Evolutionary conservation across 306 rosid species (phyloP).

Genomic region (Medicago ruthenica): DNA sequence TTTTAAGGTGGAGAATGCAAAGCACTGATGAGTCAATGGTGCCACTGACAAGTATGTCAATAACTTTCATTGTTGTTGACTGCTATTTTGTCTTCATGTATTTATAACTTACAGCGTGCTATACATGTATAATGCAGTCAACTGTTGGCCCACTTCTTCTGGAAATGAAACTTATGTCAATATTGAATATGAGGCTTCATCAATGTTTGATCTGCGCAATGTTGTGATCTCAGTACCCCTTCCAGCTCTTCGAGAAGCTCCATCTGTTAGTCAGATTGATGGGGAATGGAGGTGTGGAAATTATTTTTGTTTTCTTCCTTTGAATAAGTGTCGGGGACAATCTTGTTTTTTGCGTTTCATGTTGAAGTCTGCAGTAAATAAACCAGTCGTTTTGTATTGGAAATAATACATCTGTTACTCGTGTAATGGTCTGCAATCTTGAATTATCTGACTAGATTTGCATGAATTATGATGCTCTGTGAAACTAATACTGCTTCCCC

Average conservation of each 20-base stretch:
- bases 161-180: conserved; percentile 93
- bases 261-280: conserved; percentile 77
- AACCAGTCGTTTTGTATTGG: conserved; percentile 8
- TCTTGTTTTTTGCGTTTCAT: conserved; percentile 3
- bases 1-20: conserved; percentile 93
- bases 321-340: conserved; percentile 19
- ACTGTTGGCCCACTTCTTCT: conserved; percentile 97
- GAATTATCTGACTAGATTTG: conserved; percentile 7
- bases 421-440: not conserved
- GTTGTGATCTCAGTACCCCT: conserved; percentile 87
- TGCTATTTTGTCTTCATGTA: conserved; percentile 23
- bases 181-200: conserved; percentile 92
- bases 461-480: conserved; percentile 4
- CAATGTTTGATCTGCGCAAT: conserved; percentile 77
- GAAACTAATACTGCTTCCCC: not conserved
- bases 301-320: conserved; percentile 13
- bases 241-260: conserved; percentile 94
- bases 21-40: conserved; percentile 85
- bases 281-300: conserved; percentile 82
- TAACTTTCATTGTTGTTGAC: conserved; percentile 12
- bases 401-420: not conserved
- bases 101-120: conserved; percentile 30
- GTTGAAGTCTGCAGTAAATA: conserved; percentile 2
- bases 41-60: conserved; percentile 75
- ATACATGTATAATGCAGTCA: conserved; percentile 65